Conservation (phyloP, 805 yeast genomes). For the Kodamaea laetipori region DNA sequence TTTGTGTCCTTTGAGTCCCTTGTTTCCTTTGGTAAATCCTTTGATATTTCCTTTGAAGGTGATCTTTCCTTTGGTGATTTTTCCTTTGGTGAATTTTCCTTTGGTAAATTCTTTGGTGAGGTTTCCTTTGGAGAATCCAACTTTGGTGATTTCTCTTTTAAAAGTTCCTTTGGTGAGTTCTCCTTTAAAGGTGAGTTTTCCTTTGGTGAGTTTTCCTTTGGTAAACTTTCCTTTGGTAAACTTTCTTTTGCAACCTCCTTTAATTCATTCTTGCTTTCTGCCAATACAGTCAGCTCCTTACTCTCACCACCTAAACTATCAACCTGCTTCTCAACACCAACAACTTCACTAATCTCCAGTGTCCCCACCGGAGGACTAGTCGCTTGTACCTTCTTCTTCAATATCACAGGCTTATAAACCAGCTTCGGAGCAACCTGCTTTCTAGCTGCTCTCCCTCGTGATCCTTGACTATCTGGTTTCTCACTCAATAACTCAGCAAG, state of each 20-base stretch:
- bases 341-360: background rate
- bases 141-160: background rate
- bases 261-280: too few relatives aligned
- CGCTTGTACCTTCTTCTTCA: conserved; percentile 35
- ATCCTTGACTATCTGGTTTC: conserved; percentile 19
- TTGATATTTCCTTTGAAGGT: background rate
- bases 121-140: background rate
- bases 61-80: too few relatives aligned
- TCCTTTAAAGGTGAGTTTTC: too few relatives aligned
- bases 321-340: too few relatives aligned
- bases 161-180: conserved; percentile 6
- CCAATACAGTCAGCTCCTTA: too few relatives aligned
- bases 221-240: background rate
- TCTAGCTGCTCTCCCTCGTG: conserved; percentile 20
- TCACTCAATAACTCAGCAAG: conserved; percentile 42
- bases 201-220: background rate
- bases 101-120: background rate
- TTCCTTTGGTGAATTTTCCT: background rate
- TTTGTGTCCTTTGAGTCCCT: background rate
- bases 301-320: too few relatives aligned
- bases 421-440: conserved; percentile 28
- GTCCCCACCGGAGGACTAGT: background rate
- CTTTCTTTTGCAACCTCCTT: too few relatives aligned
- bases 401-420: conserved; percentile 36
- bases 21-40: background rate